Conservation (phyloP, 129 eudicot species). For the Centella asiatica region DNA sequence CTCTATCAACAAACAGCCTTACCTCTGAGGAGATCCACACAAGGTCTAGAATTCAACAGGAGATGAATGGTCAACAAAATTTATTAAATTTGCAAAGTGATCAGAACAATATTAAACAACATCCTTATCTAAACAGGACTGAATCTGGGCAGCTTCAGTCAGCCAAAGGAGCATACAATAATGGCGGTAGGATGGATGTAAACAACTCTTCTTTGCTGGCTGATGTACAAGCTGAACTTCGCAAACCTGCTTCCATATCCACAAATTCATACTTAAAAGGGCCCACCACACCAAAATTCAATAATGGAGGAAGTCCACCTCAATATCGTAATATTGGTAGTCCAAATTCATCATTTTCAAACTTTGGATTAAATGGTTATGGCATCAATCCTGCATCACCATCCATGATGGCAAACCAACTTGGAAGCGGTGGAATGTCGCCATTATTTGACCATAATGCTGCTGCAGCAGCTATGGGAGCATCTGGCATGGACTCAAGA, state of each 20-base stretch:
- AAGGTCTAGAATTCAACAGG: slow-evolving; percentile 32
- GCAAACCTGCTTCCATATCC: slow-evolving; percentile 20
- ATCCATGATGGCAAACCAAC: slow-evolving; percentile 49
- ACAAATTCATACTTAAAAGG: slow-evolving; percentile 38
- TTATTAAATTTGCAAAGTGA: slow-evolving; percentile 28
- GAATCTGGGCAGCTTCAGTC: slow-evolving; percentile 18
- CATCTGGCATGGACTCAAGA: slow-evolving; percentile 50
- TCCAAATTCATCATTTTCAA: slow-evolving; percentile 51
- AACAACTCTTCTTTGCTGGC: slow-evolving; percentile 15
- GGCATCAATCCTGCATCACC: slow-evolving; percentile 52
- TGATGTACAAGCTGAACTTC: slow-evolving; percentile 23
- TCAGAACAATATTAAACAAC: slow-evolving; percentile 26
- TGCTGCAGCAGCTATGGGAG: slow-evolving; percentile 15
- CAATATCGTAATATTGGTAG: slow-evolving; percentile 49
- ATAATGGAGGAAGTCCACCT: slow-evolving; percentile 43
- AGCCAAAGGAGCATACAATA: slow-evolving; percentile 30
- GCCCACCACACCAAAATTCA: slow-evolving; percentile 19
- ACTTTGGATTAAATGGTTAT: slow-evolving; percentile 42
- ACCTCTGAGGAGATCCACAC: slow-evolving; percentile 36
- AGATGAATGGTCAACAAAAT: slow-evolving; percentile 26
- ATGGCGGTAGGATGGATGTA: slow-evolving; percentile 16
- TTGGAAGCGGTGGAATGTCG: slow-evolving; percentile 38
- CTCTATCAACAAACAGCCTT: slow-evolving; percentile 36
- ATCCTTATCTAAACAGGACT: slow-evolving; percentile 19
- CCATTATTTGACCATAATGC: slow-evolving; percentile 48